Conservation (phyloP, 1,284 basidiomycete genomes). For the Athelia psychrophila region DNA sequence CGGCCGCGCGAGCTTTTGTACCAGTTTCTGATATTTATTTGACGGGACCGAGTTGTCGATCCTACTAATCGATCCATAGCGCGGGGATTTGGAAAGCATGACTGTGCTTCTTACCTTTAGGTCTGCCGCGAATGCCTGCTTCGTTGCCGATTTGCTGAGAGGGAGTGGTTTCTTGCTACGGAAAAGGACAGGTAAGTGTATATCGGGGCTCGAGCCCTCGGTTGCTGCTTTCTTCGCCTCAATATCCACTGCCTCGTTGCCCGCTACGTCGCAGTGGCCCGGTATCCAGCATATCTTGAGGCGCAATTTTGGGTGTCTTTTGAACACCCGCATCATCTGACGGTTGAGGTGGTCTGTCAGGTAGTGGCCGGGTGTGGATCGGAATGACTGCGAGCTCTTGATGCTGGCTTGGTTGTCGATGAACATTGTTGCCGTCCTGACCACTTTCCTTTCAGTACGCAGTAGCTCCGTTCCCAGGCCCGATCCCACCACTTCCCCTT, state of each 20-base stretch:
- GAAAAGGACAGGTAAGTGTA: neutral
- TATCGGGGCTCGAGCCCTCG: slow-evolving; percentile 49
- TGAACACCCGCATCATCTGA: too few relatives aligned
- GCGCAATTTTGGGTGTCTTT: slow-evolving; percentile 51
- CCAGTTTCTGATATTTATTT: slow-evolving; percentile 4
- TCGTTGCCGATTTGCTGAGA: slow-evolving; percentile 15
- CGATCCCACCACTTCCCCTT: slow-evolving; percentile 39
- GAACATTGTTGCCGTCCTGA: slow-evolving; percentile 48
- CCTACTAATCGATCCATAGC: slow-evolving; percentile 11
- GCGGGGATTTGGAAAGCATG: neutral
- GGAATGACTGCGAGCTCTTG: slow-evolving; percentile 40
- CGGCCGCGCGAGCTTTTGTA: slow-evolving; percentile 3
- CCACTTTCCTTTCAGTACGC: slow-evolving; percentile 49
- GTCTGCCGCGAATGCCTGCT: slow-evolving; percentile 14
- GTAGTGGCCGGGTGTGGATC: slow-evolving; percentile 42
- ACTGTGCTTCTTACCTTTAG: too few relatives aligned
- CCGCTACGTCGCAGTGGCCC: slow-evolving; percentile 45
- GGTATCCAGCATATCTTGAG: slow-evolving; percentile 50
- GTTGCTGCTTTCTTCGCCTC: slow-evolving; percentile 39
- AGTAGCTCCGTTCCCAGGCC: slow-evolving; percentile 38
- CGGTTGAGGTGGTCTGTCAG: too few relatives aligned
- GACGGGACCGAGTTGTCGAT: slow-evolving; percentile 2
- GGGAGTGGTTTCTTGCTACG: too few relatives aligned
- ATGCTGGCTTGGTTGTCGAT: slow-evolving; percentile 53
- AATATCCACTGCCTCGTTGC: slow-evolving; percentile 42